Conservation (phyloP, 257 asterid genomes). For the Prunella vulgaris region DNA sequence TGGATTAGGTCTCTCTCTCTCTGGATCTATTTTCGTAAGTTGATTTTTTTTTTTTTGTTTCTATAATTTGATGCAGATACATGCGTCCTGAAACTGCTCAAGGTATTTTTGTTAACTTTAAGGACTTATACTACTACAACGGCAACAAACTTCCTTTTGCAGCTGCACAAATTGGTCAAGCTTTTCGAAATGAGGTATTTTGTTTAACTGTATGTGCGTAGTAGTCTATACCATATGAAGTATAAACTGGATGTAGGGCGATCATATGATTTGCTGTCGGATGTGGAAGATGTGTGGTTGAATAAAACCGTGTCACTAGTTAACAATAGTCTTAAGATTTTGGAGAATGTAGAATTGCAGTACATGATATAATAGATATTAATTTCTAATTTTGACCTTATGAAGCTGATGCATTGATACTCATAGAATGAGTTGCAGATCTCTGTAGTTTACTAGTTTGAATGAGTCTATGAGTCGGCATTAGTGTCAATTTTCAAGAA, state of each 20-base stretch:
- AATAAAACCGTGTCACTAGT: background rate
- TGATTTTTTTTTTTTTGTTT: background rate
- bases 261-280: background rate
- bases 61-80: slow-evolving; percentile 37
- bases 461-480: background rate
- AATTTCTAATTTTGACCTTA: background rate
- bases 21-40: background rate
- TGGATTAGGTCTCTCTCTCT: background rate
- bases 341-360: slow-evolving; percentile 9
- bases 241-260: background rate
- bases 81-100: slow-evolving; percentile 92
- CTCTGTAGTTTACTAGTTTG: background rate
- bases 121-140: slow-evolving; percentile 61
- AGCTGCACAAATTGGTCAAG: slow-evolving; percentile 87
- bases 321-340: background rate
- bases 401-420: background rate
- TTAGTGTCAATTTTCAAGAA: background rate
- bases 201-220: background rate
- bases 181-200: slow-evolving; percentile 70
- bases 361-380: slow-evolving; percentile 1
- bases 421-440: background rate
- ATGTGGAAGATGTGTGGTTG: background rate
- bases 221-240: background rate
- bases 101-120: slow-evolving; percentile 79
- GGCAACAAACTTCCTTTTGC: slow-evolving; percentile 78